Evolutionary conservation across 805 yeast genomes (phyloP), one percentile per base, ranked within the genome.

Genomic region (Candida andamanensis): DNA sequence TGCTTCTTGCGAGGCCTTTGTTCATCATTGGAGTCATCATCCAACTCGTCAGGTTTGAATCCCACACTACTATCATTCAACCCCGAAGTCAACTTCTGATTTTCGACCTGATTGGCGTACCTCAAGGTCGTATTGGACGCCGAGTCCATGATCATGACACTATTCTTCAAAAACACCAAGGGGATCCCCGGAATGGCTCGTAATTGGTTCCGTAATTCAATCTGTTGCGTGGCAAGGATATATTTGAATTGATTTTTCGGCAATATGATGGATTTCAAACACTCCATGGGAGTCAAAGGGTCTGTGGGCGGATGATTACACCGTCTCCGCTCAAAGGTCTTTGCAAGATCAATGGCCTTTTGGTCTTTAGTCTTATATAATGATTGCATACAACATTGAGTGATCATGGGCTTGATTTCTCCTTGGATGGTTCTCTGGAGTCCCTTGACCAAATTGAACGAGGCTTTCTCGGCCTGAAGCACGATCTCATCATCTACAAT

Each of bases 91-190:
- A 92, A 65, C 49, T 92, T 92, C 27, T 69, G 65, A 1, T 61
- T 53, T 56, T 92, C 98, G 24, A 69, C 62, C 17, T 56, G 45
- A n/a, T 50, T 44, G 2, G 67, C 53, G 18, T 43, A 57, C 20
- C 45, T 47, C 11, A 52, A 44, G 26, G 90, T 81, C 5, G 85
- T 84, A 23, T 71, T 72, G 32, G 95, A 83, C 44, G 87, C 62
- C 6, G 97, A 96, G 58, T 92, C 98, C 92, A 92, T 78, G 17
- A 92, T 79, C 90, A 92, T 85, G 12, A 92, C 98, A 1, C 95
- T 77, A 39, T 96, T 70, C 49, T 83, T 80, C 76, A 92, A 78
- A 54, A 83, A 89, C 7, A 90, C 64, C 42, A 92, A 57, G 1
- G 98, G 98, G 1, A 86, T 82, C 9, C 96, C 98, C 1, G 98